Conservation (phyloP, 805 yeast species). For the Yamadazyma philogaea region DNA sequence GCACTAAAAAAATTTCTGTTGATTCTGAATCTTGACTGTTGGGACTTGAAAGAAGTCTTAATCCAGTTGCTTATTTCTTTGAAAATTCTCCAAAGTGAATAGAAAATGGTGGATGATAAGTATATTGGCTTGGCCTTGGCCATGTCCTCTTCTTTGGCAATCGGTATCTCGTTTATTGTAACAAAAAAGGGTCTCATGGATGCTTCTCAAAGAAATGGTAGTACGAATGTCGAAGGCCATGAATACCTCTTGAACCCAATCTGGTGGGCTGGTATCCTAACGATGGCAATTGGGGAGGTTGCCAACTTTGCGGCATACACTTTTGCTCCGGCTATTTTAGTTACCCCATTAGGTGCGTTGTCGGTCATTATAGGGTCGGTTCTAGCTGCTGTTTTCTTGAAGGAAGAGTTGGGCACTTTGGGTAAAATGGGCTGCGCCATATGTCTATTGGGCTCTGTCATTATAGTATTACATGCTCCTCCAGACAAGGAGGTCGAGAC, state of each 20-base stretch:
- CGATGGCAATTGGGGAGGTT: constrained; percentile 88
- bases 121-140: constrained; percentile 88
- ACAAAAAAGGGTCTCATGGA: constrained; percentile 83
- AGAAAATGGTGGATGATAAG: constrained; percentile 64
- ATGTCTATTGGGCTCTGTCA: constrained; percentile 82
- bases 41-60: not conserved
- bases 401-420: constrained; percentile 81
- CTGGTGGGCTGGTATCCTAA: constrained; percentile 91
- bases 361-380: constrained; percentile 91
- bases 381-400: constrained; percentile 76
- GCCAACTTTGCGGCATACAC: constrained; percentile 95
- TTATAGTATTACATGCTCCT: constrained; percentile 88
- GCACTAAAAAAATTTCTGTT: not conserved
- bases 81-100: not conserved
- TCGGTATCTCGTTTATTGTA: constrained; percentile 85
- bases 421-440: constrained; percentile 94
- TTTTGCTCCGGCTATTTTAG: constrained; percentile 90
- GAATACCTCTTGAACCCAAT: constrained; percentile 79
- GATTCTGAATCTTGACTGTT: not conserved
- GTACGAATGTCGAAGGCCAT: constrained; percentile 60
- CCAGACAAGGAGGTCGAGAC: constrained; percentile 88
- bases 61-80: not conserved
- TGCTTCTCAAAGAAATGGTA: constrained; percentile 60
- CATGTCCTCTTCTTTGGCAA: constrained; percentile 81
- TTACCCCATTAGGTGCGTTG: constrained; percentile 88